Evolutionary conservation across 805 yeast species (phyloP).

Genomic region (Debaryomyces maramus): DNA sequence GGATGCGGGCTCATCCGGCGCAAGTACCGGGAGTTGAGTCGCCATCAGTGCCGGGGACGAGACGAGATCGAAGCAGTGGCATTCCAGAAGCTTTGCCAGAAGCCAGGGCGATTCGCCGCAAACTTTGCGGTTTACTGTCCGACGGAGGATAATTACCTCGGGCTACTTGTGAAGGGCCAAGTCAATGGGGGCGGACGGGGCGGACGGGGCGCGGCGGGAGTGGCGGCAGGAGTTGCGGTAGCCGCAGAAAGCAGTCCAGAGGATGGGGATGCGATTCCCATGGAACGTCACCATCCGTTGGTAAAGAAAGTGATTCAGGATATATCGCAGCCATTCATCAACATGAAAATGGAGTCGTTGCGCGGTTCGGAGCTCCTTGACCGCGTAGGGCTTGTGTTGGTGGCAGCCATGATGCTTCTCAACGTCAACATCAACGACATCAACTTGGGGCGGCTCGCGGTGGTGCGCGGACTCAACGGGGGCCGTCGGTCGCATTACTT

Average conservation of each 20-base stretch:
- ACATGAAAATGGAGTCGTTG: too few relatives aligned
- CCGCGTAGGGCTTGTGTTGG: too few relatives aligned
- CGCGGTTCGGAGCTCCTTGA: too few relatives aligned
- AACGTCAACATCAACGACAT: not conserved
- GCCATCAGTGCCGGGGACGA: not conserved
- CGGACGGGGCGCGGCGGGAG: too few relatives aligned
- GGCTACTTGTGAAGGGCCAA: too few relatives aligned
- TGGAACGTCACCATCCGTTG: slow-evolving; percentile 1
- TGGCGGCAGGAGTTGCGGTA: too few relatives aligned
- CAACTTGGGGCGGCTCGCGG: not conserved
- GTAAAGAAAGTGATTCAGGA: not conserved
- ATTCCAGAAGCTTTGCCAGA: not conserved
- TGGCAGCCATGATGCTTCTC: not conserved
- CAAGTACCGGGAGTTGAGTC: not conserved
- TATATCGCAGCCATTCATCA: too few relatives aligned
- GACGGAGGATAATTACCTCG: not conserved
- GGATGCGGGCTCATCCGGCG: not conserved
- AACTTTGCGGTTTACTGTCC: not conserved
- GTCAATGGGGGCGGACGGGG: too few relatives aligned
- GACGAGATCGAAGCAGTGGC: not conserved
- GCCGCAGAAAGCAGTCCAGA: too few relatives aligned
- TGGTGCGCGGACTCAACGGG: not conserved
- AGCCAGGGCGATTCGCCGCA: not conserved
- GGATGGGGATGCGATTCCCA: too few relatives aligned
- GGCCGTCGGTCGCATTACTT: not conserved